Conservation (phyloP, 257 asterid genomes). For the Jaltomata sinuosa region DNA sequence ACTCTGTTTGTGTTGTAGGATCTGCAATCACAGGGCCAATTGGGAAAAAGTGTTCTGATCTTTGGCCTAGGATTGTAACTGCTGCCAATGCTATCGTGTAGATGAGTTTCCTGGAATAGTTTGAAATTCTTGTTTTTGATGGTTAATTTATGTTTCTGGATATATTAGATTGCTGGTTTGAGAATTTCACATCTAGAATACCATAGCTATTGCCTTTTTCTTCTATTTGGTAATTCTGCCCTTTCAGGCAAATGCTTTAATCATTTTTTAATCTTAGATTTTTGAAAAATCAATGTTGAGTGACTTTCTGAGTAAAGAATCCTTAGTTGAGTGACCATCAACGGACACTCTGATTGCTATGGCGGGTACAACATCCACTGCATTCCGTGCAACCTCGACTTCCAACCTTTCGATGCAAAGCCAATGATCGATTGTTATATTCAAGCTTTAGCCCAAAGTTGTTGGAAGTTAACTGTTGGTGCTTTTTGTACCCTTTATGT, state of each 20-base stretch:
- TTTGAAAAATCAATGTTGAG: too few relatives aligned
- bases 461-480: too few relatives aligned
- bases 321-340: too few relatives aligned
- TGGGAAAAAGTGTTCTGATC: constrained; percentile 51
- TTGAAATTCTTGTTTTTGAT: neutral
- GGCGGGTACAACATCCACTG: too few relatives aligned
- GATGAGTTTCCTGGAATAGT: neutral
- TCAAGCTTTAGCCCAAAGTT: too few relatives aligned
- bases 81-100: constrained; percentile 52
- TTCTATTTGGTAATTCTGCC: neutral
- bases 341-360: too few relatives aligned
- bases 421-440: too few relatives aligned
- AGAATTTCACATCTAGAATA: constrained; percentile 2
- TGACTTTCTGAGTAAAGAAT: too few relatives aligned
- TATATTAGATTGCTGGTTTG: neutral
- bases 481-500: too few relatives aligned
- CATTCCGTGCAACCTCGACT: too few relatives aligned
- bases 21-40: constrained; percentile 52
- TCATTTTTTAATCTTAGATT: neutral
- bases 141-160: neutral
- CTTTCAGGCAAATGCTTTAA: neutral
- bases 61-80: constrained; percentile 53
- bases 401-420: too few relatives aligned
- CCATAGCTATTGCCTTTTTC: neutral
- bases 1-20: constrained; percentile 7